Evolutionary conservation across 2,329 filamentous ascomycete genomes (phyloP).

Genomic region (Aplosporella prunicola): DNA sequence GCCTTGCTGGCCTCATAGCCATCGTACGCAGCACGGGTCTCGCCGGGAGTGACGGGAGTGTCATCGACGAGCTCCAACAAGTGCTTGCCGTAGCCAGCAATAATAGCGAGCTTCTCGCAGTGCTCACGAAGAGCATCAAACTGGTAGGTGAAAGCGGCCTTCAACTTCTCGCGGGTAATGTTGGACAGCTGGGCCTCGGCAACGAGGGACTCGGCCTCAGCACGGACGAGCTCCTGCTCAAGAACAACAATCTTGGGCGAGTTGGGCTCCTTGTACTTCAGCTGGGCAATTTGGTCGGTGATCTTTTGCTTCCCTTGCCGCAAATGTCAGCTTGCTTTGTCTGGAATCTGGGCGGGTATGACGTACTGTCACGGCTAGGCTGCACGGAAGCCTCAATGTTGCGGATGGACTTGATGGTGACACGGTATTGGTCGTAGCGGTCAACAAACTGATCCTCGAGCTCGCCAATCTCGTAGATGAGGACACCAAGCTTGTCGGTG

Average conservation of each 20-base stretch:
- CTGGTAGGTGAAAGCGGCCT: slow-evolving; percentile 95
- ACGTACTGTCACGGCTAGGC: slow-evolving; percentile 88
- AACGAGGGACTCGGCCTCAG: slow-evolving; percentile 96
- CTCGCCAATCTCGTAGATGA: slow-evolving; percentile 97
- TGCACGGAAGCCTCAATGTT: slow-evolving; percentile 99
- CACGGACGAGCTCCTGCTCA: slow-evolving; percentile 95
- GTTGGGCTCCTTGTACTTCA: slow-evolving; percentile 99
- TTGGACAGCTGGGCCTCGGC: slow-evolving; percentile 97
- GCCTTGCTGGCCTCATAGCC: slow-evolving; percentile 97
- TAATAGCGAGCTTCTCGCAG: slow-evolving; percentile 96
- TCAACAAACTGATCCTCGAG: slow-evolving; percentile 98
- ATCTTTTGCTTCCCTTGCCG: slow-evolving; percentile 90
- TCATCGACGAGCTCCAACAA: slow-evolving; percentile 95
- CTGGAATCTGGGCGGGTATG: not conserved
- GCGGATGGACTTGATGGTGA: slow-evolving; percentile 98
- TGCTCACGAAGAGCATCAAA: slow-evolving; percentile 97
- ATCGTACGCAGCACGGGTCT: slow-evolving; percentile 92
- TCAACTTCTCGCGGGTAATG: slow-evolving; percentile 98
- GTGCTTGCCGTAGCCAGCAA: slow-evolving; percentile 96
- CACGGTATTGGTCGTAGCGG: slow-evolving; percentile 96
- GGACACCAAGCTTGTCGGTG: slow-evolving; percentile 94
- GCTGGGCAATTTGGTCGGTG: slow-evolving; percentile 93
- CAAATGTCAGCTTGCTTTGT: slow-evolving; percentile 5
- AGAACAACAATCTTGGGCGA: slow-evolving; percentile 95
- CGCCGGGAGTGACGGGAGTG: slow-evolving; percentile 90